phyloP scores from a whole-genome alignment of 2,329 filamentous ascomycete genomes.

The Cytospora schulzeri region DNA sequence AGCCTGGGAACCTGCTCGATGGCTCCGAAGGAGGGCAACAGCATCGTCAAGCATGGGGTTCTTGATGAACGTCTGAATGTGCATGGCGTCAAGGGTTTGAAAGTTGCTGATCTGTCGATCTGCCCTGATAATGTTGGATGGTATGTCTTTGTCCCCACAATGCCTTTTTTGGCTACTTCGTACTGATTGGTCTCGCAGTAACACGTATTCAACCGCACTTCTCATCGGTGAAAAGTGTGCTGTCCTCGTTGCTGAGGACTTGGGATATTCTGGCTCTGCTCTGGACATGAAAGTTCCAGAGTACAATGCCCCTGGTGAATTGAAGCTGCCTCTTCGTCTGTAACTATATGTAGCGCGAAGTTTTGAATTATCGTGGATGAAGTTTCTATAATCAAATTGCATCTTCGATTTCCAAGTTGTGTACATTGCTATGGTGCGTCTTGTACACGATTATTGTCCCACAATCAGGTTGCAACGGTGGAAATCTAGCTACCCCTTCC shows the following conservation, averaged over 20 bases:
- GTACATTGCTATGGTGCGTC: too few species aligned
- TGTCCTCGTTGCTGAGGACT: constrained; percentile 69
- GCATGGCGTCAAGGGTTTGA: constrained; percentile 74
- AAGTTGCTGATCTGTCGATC: constrained; percentile 75
- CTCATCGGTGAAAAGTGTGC: constrained; percentile 77
- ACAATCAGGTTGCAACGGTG: too few species aligned
- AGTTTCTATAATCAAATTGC: background rate
- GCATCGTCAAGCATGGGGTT: constrained; percentile 78
- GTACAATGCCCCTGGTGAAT: constrained; percentile 60
- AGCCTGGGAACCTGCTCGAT: constrained; percentile 70
- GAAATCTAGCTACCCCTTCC: too few species aligned
- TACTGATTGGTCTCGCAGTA: background rate
- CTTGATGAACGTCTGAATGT: constrained; percentile 78
- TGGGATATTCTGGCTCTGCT: constrained; percentile 71
- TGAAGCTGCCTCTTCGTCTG: constrained; percentile 43
- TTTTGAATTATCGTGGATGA: background rate
- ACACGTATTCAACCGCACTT: constrained; percentile 64
- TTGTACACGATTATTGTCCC: too few species aligned
- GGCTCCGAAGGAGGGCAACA: constrained; percentile 75
- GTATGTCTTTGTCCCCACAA: background rate
- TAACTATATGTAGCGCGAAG: constrained; percentile 32
- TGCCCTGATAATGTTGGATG: constrained; percentile 78
- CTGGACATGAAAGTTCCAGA: constrained; percentile 76
- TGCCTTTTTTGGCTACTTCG: constrained; percentile 25
- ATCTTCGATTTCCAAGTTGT: background rate